Conservation (phyloP, 371 early-diverging fungal genomes). For the Amoeboaphelidium occidentale region DNA sequence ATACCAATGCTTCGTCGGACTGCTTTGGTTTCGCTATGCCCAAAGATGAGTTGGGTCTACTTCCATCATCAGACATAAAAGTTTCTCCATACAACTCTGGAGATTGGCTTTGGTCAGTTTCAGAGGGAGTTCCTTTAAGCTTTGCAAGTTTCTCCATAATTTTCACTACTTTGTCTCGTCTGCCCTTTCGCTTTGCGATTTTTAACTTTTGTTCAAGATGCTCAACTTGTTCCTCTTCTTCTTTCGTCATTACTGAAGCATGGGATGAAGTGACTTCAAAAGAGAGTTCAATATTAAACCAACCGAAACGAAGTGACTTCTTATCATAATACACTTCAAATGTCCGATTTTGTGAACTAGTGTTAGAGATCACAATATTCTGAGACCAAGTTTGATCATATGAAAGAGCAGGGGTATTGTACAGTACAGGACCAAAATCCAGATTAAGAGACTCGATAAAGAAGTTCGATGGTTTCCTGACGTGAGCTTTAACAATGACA, state of each 20-base stretch:
- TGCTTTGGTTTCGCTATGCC: too few relatives aligned
- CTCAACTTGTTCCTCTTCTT: constrained; percentile 82
- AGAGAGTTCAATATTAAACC: too few relatives aligned
- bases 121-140: not conserved
- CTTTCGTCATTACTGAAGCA: constrained; percentile 42
- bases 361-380: constrained; percentile 44
- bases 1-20: too few relatives aligned
- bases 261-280: not conserved
- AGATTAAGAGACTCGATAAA: constrained; percentile 41
- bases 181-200: constrained; percentile 76
- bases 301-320: not conserved
- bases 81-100: too few relatives aligned
- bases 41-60: too few relatives aligned
- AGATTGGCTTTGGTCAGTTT: too few relatives aligned
- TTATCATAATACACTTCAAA: constrained; percentile 36
- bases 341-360: constrained; percentile 37
- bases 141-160: too few relatives aligned
- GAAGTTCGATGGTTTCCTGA: constrained; percentile 71
- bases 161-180: constrained; percentile 65
- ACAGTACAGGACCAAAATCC: constrained; percentile 31
- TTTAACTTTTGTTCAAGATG: constrained; percentile 84
- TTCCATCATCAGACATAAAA: too few relatives aligned
- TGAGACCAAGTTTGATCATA: constrained; percentile 17
- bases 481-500: constrained; percentile 61
- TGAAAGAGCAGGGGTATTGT: not conserved